These are phyloP conservation scores for Gossypium sturtianum DNA, from an alignment of 345 rosid species.

Conservation along the genomic window DNA sequence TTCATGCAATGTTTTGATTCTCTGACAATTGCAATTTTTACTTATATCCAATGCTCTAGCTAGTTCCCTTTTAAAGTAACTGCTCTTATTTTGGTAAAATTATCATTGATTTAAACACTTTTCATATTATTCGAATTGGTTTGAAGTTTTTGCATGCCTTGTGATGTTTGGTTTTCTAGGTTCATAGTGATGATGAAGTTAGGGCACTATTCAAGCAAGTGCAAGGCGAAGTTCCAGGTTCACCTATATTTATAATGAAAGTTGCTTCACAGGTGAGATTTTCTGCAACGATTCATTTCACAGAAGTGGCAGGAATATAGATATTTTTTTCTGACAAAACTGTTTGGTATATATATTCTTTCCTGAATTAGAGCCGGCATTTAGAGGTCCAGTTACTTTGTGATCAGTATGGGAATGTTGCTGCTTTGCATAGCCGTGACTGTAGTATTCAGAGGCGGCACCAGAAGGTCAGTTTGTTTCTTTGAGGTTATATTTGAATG, in stretches of 20 bases:
- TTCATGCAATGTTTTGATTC: constrained; percentile 1
- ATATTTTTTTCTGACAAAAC: constrained; percentile 7
- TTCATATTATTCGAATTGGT: not conserved
- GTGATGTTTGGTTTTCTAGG: constrained; percentile 36
- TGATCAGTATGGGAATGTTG: constrained; percentile 91
- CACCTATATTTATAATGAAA: constrained; percentile 99
- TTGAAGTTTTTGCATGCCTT: constrained; percentile 1
- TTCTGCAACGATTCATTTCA: constrained; percentile 19
- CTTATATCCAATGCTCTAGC: not conserved
- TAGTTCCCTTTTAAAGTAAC: not conserved
- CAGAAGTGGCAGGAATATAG: constrained; percentile 5
- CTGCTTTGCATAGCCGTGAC: constrained; percentile 99
- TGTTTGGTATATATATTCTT: constrained; percentile 15
- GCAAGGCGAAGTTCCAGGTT: constrained; percentile 99
- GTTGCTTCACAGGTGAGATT: constrained; percentile 94
- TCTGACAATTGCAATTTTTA: not conserved
- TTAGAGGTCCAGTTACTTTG: constrained; percentile 97
- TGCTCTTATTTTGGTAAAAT: not conserved
- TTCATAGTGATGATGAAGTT: constrained; percentile 95
- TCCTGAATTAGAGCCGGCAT: constrained; percentile 77
- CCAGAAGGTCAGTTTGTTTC: constrained; percentile 64
- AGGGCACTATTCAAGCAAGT: constrained; percentile 98
- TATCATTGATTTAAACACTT: constrained; percentile 1
- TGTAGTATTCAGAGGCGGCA: constrained; percentile 99
- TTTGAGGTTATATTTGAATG: constrained; percentile 15